phyloP scores from a whole-genome alignment of 305 asterid species.

The Fraxinus sp. region DNA sequence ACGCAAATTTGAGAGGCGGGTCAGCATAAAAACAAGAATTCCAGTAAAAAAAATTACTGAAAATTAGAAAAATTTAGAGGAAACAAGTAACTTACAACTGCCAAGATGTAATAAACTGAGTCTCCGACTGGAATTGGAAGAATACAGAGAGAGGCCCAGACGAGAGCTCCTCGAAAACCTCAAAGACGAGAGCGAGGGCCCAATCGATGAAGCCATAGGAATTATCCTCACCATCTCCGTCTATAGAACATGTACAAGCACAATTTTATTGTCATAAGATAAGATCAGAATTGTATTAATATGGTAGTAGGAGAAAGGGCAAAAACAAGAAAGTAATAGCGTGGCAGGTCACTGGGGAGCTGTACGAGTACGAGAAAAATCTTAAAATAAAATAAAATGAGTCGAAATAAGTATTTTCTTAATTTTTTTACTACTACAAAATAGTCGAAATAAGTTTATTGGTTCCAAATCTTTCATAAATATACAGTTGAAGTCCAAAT shows the following conservation, averaged over 20 bases:
- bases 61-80: not conserved
- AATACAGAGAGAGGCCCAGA: conserved; percentile 34
- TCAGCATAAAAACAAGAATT: not conserved
- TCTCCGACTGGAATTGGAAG: conserved; percentile 29
- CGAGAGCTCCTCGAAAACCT: conserved; percentile 46
- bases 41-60: not conserved
- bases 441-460: too few species aligned
- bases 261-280: not conserved
- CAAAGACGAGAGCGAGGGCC: conserved; percentile 72
- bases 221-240: conserved; percentile 57
- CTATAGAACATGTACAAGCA: not conserved
- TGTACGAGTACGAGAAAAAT: not conserved
- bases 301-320: not conserved
- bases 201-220: conserved; percentile 81
- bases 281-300: not conserved
- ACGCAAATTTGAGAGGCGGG: conserved; percentile 4
- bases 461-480: too few species aligned
- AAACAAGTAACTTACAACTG: conserved; percentile 35
- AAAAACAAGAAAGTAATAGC: too few species aligned
- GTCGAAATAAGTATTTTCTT: too few species aligned
- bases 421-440: too few species aligned
- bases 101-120: conserved; percentile 39
- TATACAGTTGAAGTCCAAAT: too few species aligned
- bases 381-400: too few species aligned
- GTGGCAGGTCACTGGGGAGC: not conserved